Percentiles rank a stretch among this genome's conserved stretches.
Evolutionary conservation across 306 rosid species (phyloP).

Genomic region (Senna tora): DNA sequence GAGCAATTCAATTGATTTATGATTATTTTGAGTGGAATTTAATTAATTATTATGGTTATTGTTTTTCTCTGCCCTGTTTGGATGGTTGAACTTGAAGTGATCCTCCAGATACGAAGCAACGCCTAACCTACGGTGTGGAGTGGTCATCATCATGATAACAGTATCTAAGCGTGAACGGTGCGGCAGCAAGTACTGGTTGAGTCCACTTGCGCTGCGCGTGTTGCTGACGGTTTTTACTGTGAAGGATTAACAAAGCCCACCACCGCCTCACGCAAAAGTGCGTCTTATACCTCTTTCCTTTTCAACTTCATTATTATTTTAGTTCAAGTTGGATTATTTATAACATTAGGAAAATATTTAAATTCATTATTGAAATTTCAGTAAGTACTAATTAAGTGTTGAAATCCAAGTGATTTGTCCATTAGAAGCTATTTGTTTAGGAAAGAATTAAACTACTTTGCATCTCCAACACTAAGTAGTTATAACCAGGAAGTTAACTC

Average conservation of each 20-base stretch:
- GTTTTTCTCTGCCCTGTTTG: too few relatives aligned
- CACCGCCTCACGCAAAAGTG: constrained; percentile 24
- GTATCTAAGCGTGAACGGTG: constrained; percentile 40
- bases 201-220: constrained; percentile 37
- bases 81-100: not conserved
- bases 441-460: too few relatives aligned
- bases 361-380: not conserved
- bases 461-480: too few relatives aligned
- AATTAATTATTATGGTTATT: too few relatives aligned
- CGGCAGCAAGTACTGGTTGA: constrained; percentile 42
- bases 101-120: too few relatives aligned
- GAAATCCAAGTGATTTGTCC: too few relatives aligned
- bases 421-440: too few relatives aligned
- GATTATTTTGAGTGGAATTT: not conserved
- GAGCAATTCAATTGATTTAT: constrained; percentile 43
- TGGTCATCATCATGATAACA: constrained; percentile 18
- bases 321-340: too few relatives aligned
- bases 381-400: too few relatives aligned
- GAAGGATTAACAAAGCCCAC: not conserved
- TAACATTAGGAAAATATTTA: not conserved
- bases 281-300: not conserved
- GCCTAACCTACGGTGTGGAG: constrained; percentile 1
- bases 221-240: constrained; percentile 47
- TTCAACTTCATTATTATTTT: not conserved
- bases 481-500: too few relatives aligned